Evolutionary conservation across 2,329 filamentous ascomycete genomes (phyloP).

Genomic region (Colletotrichum tofieldiae): DNA sequence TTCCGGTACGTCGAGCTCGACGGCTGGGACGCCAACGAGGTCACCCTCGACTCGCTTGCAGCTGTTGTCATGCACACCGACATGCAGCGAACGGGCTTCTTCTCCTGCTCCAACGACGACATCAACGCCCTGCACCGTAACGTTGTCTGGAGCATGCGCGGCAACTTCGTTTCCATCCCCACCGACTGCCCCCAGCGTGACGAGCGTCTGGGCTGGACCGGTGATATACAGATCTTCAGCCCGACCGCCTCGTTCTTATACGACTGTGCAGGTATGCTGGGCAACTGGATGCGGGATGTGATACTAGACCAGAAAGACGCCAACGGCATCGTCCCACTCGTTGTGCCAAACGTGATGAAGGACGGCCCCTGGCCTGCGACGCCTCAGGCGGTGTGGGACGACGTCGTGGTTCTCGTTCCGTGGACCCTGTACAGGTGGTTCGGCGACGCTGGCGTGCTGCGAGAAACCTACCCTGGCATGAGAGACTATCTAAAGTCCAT

Average conservation of each 20-base stretch:
- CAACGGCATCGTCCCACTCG: conserved; percentile 51
- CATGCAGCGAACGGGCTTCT: conserved; percentile 64
- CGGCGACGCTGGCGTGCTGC: conserved; percentile 55
- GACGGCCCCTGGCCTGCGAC: conserved; percentile 43
- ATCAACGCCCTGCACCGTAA: conserved; percentile 71
- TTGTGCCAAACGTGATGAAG: conserved; percentile 50
- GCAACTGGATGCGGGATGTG: conserved; percentile 65
- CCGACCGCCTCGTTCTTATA: conserved; percentile 69
- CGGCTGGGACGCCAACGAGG: conserved; percentile 54
- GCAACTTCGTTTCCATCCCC: conserved; percentile 71
- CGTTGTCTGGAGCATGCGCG: conserved; percentile 69
- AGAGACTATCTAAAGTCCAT: conserved; percentile 57
- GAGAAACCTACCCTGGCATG: conserved; percentile 57
- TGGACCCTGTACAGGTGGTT: conserved; percentile 58
- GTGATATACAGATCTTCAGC: conserved; percentile 65
- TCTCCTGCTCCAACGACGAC: conserved; percentile 65
- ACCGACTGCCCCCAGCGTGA: conserved; percentile 74
- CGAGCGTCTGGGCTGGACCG: conserved; percentile 69
- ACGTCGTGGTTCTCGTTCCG: conserved; percentile 57
- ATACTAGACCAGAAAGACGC: conserved; percentile 52
- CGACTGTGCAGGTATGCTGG: conserved; percentile 65
- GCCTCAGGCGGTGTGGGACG: conserved; percentile 60
- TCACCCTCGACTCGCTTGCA: conserved; percentile 42
- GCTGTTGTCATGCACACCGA: conserved; percentile 65
- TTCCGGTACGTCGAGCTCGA: conserved; percentile 67